phyloP scores from a whole-genome alignment of 2,329 filamentous ascomycete species.

The Ophiostoma himal-ulmi region DNA sequence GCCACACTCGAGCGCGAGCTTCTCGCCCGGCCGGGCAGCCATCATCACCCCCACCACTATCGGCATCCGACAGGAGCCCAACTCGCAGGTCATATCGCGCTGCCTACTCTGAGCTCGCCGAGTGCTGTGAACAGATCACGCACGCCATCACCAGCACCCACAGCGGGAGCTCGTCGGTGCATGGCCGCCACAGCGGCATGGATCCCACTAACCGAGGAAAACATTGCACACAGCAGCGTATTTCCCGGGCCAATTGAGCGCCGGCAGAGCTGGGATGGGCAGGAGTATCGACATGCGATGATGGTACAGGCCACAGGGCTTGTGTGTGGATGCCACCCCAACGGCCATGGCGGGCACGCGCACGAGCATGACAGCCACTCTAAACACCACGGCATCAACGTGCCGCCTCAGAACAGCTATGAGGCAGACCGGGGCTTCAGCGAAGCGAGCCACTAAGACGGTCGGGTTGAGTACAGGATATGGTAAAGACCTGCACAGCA shows the following conservation, averaged over 20 bases:
- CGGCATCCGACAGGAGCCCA: background rate
- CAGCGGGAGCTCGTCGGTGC: slow-evolving; percentile 30
- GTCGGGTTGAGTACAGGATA: background rate
- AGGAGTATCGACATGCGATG: slow-evolving; percentile 49
- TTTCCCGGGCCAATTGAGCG: slow-evolving; percentile 29
- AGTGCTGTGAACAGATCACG: background rate
- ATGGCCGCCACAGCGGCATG: slow-evolving; percentile 39
- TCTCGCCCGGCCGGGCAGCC: slow-evolving; percentile 14
- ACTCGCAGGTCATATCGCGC: background rate
- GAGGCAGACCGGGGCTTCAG: slow-evolving; percentile 16
- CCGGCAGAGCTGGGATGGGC: slow-evolving; percentile 48
- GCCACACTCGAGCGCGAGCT: slow-evolving; percentile 20
- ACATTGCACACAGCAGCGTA: slow-evolving; percentile 32
- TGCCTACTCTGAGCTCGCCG: background rate
- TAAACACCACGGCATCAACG: background rate
- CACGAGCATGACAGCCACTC: background rate
- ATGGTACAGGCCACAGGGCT: slow-evolving; percentile 23
- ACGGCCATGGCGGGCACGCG: background rate
- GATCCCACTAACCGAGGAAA: slow-evolving; percentile 37
- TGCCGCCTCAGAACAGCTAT: slow-evolving; percentile 15
- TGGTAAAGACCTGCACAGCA: too few relatives aligned
- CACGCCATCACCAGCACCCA: slow-evolving; percentile 15
- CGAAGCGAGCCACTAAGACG: background rate
- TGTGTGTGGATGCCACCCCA: slow-evolving; percentile 16
- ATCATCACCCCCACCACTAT: background rate